Percentiles rank a stretch among this genome's conserved stretches.
These are phyloP conservation scores for Paspalum notatum DNA, from an alignment of 176 grass and related monocot genomes.

Conservation along the genomic window DNA sequence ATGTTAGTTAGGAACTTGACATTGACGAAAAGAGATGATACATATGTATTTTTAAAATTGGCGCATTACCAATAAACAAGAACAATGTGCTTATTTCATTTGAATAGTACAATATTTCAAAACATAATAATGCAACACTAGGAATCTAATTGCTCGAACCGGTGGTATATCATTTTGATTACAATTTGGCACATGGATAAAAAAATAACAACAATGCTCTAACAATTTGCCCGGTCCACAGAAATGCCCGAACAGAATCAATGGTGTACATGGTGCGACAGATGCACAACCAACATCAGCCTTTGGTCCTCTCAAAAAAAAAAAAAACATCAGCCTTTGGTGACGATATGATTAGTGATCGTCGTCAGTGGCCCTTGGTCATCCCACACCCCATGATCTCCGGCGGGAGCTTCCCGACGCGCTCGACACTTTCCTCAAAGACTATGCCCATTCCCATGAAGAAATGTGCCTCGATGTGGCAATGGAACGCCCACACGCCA, in stretches of 20 bases:
- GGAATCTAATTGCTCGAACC: neutral
- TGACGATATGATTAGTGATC: neutral
- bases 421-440: conserved; percentile 76
- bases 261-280: neutral
- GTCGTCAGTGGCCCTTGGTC: conserved; percentile 33
- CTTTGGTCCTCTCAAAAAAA: too few relatives aligned
- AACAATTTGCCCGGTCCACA: too few relatives aligned
- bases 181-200: neutral
- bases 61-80: neutral
- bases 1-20: too few relatives aligned
- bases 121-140: neutral
- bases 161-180: neutral
- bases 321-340: neutral
- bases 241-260: neutral
- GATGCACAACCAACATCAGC: neutral
- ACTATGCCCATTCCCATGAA: conserved; percentile 83
- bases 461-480: conserved; percentile 90
- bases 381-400: conserved; percentile 66
- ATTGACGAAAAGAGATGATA: neutral
- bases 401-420: conserved; percentile 41
- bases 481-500: conserved; percentile 88
- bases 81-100: neutral
- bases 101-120: neutral
- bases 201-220: neutral
- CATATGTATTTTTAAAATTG: neutral